Conservation (phyloP, 345 rosid genomes). For the Mercurialis annua region DNA sequence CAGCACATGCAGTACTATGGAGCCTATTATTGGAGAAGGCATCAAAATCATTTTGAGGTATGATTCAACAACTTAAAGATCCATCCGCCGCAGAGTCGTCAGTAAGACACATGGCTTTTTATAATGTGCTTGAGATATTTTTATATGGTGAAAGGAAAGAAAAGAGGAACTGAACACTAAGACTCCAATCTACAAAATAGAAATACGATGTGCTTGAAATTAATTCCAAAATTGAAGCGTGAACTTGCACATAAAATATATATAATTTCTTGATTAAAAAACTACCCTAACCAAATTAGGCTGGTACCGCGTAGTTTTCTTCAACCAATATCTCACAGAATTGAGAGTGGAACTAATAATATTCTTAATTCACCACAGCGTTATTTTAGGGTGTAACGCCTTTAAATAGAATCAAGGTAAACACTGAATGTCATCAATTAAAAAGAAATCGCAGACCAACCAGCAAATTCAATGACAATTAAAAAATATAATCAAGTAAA, state of each 20-base stretch:
- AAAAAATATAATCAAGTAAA: no score
- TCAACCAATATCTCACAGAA: no score
- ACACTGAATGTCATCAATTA: neutral
- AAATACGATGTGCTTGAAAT: neutral
- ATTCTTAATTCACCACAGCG: neutral
- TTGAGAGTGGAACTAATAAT: neutral
- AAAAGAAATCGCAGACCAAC: no score
- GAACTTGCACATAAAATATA: neutral
- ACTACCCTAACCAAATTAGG: neutral
- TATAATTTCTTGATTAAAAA: constrained; percentile 1
- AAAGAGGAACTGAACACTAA: neutral
- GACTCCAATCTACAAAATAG: neutral
- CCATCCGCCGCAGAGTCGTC: neutral
- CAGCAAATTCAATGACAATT: no score
- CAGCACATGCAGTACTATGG: neutral
- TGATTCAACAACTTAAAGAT: neutral
- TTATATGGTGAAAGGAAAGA: neutral
- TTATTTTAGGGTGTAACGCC: neutral
- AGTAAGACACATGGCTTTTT: neutral
- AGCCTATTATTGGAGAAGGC: neutral
- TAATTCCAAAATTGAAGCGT: no score
- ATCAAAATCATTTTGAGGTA: neutral
- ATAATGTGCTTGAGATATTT: neutral
- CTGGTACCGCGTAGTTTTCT: no score
- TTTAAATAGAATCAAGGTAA: neutral